phyloP scores from a whole-genome alignment of 1,284 basidiomycete genomes.

The Golubevia pallescens region DNA sequence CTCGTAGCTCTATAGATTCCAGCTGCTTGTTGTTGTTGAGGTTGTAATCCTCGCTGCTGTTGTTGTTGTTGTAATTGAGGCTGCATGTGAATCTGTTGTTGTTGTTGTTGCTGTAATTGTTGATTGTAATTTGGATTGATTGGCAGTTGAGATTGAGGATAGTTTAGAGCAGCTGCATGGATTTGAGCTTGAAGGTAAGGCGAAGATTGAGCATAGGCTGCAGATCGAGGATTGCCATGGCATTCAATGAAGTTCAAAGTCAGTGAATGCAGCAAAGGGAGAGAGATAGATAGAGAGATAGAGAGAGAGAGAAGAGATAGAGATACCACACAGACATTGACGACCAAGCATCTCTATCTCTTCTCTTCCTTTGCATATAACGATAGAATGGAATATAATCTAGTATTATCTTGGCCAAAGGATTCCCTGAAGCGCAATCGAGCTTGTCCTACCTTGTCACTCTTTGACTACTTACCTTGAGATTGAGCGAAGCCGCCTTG shows the following conservation, averaged over 20 bases:
- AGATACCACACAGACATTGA: neutral
- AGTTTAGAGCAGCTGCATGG: slow-evolving; percentile 41
- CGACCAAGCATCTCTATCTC: neutral
- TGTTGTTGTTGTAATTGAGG: slow-evolving; percentile 18
- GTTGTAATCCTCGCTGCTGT: neutral
- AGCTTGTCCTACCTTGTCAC: neutral
- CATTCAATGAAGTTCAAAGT: neutral
- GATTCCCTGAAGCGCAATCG: neutral
- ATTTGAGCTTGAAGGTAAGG: slow-evolving; percentile 49
- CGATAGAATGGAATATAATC: no score
- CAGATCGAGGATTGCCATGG: slow-evolving; percentile 44
- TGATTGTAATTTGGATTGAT: slow-evolving; percentile 22
- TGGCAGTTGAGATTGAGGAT: slow-evolving; percentile 43
- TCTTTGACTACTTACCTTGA: slow-evolving; percentile 32
- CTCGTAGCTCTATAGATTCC: slow-evolving; percentile 24
- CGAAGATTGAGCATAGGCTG: slow-evolving; percentile 25
- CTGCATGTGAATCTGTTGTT: slow-evolving; percentile 3
- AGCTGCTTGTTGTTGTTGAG: slow-evolving; percentile 10
- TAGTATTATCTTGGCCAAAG: slow-evolving; percentile 2
- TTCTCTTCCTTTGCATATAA: no score
- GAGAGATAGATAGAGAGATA: neutral
- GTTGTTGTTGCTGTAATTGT: slow-evolving; percentile 10
- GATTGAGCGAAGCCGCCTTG: slow-evolving; percentile 53
- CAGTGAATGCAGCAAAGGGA: neutral
- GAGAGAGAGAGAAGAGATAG: neutral